Evolutionary conservation across 129 eudicot genomes (phyloP).

Genomic region (Escallonia herrerae): DNA sequence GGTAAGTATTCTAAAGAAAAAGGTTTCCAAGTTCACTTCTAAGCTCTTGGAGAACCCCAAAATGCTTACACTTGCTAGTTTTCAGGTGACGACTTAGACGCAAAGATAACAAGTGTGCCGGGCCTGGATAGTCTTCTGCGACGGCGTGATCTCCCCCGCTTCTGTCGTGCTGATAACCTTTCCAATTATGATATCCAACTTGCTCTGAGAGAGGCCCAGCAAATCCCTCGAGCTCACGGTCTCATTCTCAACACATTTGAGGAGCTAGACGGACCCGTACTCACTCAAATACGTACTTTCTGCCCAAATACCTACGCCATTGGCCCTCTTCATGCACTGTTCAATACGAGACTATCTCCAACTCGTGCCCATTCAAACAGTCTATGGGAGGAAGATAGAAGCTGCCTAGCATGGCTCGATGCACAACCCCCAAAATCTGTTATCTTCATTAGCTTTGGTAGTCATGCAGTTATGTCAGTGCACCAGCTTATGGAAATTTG

Average conservation of each 20-base stretch:
- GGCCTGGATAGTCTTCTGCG: conserved; percentile 35
- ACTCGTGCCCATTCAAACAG: conserved; percentile 25
- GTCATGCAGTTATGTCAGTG: conserved; percentile 27
- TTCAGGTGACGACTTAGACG: conserved; percentile 35
- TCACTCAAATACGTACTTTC: conserved; percentile 24
- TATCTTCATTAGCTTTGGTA: conserved; percentile 46
- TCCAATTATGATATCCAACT: conserved; percentile 8
- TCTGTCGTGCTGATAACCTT: conserved; percentile 22
- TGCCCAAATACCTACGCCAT: conserved; percentile 36
- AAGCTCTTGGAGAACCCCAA: too few relatives aligned
- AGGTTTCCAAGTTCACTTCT: too few relatives aligned
- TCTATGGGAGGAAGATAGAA: conserved; percentile 45
- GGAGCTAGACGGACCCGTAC: conserved; percentile 28
- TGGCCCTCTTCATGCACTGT: conserved; percentile 44
- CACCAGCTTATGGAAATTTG: conserved; percentile 46
- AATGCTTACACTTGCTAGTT: neutral
- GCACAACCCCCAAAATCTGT: conserved; percentile 41
- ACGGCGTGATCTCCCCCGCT: conserved; percentile 46
- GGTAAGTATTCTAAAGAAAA: too few relatives aligned
- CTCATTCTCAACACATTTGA: conserved; percentile 46
- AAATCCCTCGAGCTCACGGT: conserved; percentile 31
- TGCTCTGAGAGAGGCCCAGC: conserved; percentile 12
- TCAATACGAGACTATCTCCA: conserved; percentile 21
- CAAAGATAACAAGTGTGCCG: conserved; percentile 19
- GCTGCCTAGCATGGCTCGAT: conserved; percentile 51